Conservation (phyloP, 2,329 filamentous ascomycete genomes). For the Botrytis medusae region DNA sequence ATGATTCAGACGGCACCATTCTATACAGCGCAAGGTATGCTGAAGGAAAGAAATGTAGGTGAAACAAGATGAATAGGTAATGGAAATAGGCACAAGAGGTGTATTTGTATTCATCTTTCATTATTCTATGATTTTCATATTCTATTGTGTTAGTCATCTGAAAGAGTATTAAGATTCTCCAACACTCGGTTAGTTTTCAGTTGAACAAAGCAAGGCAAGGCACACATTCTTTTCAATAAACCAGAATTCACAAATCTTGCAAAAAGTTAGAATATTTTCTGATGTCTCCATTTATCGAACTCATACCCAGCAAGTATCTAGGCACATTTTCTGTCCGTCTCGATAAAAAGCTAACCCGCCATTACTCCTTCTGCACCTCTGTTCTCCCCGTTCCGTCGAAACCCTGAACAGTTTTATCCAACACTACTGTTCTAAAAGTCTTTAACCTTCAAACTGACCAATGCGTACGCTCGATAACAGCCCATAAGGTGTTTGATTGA, state of each 20-base stretch:
- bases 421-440: not conserved
- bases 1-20: accelerated
- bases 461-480: not conserved
- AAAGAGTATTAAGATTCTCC: not conserved
- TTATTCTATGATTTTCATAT: not conserved
- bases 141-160: not conserved
- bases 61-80: not conserved
- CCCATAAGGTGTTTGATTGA: not conserved
- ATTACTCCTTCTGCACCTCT: not conserved
- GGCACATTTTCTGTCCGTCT: not conserved
- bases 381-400: not conserved
- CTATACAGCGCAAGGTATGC: not conserved
- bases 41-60: not conserved
- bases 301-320: not conserved
- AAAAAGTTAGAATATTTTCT: not conserved
- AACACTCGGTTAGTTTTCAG: not conserved
- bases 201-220: not conserved
- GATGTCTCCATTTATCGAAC: not conserved
- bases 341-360: not conserved
- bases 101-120: not conserved
- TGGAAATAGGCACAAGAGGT: accelerated
- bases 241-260: not conserved
- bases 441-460: not conserved
- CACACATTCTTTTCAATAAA: not conserved
- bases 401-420: not conserved